phyloP scores from a whole-genome alignment of 192 early-diverging fungal genomes.

The Backusella macrospora region DNA sequence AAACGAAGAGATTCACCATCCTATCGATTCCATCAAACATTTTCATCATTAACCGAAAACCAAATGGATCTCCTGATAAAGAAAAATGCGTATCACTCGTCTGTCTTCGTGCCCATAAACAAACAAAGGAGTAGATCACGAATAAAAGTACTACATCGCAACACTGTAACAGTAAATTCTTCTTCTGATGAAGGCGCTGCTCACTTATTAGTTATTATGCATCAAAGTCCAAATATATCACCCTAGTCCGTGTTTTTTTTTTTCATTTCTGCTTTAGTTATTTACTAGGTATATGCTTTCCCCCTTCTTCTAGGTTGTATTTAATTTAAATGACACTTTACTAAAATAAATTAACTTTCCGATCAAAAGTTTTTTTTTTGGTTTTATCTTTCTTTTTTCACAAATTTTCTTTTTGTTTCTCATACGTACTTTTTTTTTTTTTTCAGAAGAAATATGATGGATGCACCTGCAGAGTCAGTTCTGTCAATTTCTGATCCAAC shows the following conservation, averaged over 20 bases:
- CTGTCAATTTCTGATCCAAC: constrained; percentile 18
- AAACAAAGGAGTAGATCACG: background rate
- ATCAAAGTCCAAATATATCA: constrained; percentile 16
- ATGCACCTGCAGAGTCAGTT: constrained; percentile 7
- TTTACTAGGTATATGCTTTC: constrained; percentile 50
- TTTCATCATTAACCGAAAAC: background rate
- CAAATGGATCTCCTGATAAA: constrained; percentile 9
- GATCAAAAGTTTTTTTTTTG: background rate
- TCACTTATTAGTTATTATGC: constrained; percentile 33
- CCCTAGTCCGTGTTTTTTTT: background rate
- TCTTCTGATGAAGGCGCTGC: constrained; percentile 29
- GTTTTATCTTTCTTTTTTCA: background rate
- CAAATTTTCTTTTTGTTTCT: constrained; percentile 7
- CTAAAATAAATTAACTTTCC: constrained; percentile 17
- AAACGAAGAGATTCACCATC: background rate
- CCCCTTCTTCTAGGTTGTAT: background rate
- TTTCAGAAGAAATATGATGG: constrained; percentile 9
- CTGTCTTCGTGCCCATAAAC: background rate
- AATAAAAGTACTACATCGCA: background rate
- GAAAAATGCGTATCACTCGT: constrained; percentile 17
- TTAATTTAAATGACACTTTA: background rate
- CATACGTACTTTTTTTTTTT: background rate
- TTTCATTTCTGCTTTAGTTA: constrained; percentile 57
- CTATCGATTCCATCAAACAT: constrained; percentile 14
- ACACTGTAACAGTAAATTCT: background rate